Base-by-base conservation (phyloP, 225 moss, liverwort and hornwort genomes). In the Pleurozium schreberi region DNA sequence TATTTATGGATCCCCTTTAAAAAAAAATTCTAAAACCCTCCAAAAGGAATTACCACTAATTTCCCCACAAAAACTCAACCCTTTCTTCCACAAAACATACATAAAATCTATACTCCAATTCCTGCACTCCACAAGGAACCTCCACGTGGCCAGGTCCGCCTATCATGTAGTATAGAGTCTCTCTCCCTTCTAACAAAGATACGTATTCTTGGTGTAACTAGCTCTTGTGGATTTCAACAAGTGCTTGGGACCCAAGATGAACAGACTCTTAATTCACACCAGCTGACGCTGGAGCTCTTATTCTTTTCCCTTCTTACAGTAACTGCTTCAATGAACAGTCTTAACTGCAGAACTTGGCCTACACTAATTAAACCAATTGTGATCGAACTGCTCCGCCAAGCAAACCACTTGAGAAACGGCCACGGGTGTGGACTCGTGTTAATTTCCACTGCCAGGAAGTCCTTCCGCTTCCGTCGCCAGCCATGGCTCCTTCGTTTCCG, bases 111-210 rank as follows among this genome's bases (percentile, higher is more conserved):
- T 15, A 23, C 15, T 10, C 2, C 0, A 0, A 55, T 77, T 14
- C 77, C 6, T 55, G 9, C 75, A 12, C 14, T 76, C 36, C 5
- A 23, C 36, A 5, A 36, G 0, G 14, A 76, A 34, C 26, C 17
- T 77, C 9, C 23, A 34, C n/a, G n/a, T 0, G 6, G 21, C 4
- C 0, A 0, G 9, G 26, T 16, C 0, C 38, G 25, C 25, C 16
- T 38, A 78, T 26, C 38, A 16, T 0, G 26, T 78, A 57, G 26
- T 17, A 25, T 10, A n/a, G 57, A 79, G 16, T 79, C 11, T 57
- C 55, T 49, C 34, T n/a, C n/a, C 57, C 17, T 57, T 25, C 17
- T n/a, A n/a, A 78, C 4, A 1, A 0, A 49, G 57, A 26, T 55
- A 38, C 11, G 53, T 55, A n/a, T 11, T 57, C 79, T 79, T n/a